A percentile compares a stretch with the other conserved stretches of the same genome.
Conservation (phyloP, 139 green algal species). For the Chlorella sorokiniana region DNA sequence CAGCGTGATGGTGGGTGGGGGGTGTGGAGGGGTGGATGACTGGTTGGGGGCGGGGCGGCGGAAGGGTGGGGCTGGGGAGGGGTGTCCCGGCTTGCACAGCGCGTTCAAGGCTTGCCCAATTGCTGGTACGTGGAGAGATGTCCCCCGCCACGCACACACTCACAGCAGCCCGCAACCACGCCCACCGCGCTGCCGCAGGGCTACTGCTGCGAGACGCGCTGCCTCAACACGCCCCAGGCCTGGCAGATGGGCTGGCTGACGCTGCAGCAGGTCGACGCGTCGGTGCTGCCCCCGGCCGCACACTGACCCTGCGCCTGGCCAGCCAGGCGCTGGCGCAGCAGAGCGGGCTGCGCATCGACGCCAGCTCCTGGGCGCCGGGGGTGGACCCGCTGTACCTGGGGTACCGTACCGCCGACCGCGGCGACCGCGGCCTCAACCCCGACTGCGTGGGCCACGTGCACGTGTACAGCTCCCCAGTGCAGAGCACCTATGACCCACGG, state of each 20-base stretch:
- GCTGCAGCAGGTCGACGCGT: background rate
- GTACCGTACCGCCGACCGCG: background rate
- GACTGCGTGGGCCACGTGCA: background rate
- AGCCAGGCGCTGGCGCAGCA: background rate
- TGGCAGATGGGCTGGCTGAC: slow-evolving; percentile 29
- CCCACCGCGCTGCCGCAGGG: no score
- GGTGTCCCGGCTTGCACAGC: no score
- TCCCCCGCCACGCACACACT: no score
- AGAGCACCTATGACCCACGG: background rate
- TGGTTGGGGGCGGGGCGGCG: no score
- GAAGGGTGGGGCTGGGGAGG: no score
- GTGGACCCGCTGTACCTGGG: slow-evolving; percentile 1
- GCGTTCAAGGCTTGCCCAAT: no score
- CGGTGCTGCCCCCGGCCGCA: background rate
- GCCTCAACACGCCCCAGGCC: slow-evolving; percentile 12
- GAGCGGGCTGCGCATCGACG: slow-evolving; percentile 6
- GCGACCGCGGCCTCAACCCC: background rate
- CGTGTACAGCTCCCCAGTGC: background rate
- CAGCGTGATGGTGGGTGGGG: no score
- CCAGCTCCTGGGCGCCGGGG: background rate
- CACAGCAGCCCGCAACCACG: no score
- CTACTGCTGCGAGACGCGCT: slow-evolving; percentile 23
- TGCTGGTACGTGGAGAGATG: no score
- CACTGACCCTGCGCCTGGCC: background rate
- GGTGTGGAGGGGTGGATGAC: no score